These are phyloP conservation scores for Pichia sp. DNA, from an alignment of 1,139 yeast species.

Conservation along the genomic window DNA sequence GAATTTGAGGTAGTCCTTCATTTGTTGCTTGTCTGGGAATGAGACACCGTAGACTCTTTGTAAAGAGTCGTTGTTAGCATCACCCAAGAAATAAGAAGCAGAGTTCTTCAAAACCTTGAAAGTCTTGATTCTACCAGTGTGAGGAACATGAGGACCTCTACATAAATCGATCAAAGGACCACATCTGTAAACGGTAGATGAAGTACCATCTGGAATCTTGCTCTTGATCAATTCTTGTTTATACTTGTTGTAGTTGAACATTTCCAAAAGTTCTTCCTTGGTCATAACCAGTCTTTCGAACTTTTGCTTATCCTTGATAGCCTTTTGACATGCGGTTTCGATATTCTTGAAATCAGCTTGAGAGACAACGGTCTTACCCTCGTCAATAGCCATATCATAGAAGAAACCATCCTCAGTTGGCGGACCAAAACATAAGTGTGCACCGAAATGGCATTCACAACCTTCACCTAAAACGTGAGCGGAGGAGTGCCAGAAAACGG, in stretches of 20 bases:
- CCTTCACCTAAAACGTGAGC: constrained; percentile 99
- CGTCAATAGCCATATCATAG: constrained; percentile 89
- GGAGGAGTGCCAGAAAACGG: constrained; percentile 98
- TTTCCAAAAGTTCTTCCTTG: constrained; percentile 82
- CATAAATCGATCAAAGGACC: constrained; percentile 97
- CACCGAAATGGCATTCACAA: constrained; percentile 93
- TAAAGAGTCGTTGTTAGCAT: constrained; percentile 83
- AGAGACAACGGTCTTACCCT: constrained; percentile 69
- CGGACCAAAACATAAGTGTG: constrained; percentile 90
- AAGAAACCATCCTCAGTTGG: constrained; percentile 98
- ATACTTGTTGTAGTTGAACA: constrained; percentile 95
- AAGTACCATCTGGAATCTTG: constrained; percentile 93
- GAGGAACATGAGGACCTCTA: constrained; percentile 97
- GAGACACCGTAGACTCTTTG: constrained; percentile 98
- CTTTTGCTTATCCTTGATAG: constrained; percentile 92
- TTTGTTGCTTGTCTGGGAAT: constrained; percentile 95
- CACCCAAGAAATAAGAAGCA: constrained; percentile 94
- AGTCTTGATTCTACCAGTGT: constrained; percentile 94
- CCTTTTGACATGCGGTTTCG: constrained; percentile 84
- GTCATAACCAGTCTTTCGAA: constrained; percentile 91
- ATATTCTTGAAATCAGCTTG: constrained; percentile 78
- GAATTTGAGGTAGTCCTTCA: constrained; percentile 94
- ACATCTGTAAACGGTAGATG: constrained; percentile 96
- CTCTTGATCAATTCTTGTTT: constrained; percentile 81
- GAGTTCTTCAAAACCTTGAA: constrained; percentile 93